These are phyloP conservation scores for Parasarocladium wereldwijsianum DNA, from an alignment of 2,329 filamentous ascomycete genomes.

Conservation along the genomic window DNA sequence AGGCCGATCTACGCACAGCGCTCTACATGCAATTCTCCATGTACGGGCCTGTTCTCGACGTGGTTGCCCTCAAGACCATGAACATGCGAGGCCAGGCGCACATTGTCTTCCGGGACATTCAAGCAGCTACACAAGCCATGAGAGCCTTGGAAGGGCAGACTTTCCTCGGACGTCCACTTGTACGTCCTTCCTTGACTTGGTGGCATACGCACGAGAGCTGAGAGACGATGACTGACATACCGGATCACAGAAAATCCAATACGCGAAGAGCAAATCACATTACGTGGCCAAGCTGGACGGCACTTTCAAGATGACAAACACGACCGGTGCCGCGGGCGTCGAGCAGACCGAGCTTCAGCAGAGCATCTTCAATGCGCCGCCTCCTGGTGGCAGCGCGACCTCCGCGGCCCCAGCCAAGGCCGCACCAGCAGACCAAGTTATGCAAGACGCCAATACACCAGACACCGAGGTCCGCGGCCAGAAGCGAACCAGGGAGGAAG, in stretches of 20 bases:
- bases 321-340: slow-evolving; percentile 35
- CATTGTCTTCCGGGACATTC: slow-evolving; percentile 75
- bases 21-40: slow-evolving; percentile 92
- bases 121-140: slow-evolving; percentile 91
- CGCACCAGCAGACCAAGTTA: slow-evolving; percentile 28
- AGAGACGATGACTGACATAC: neutral
- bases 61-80: slow-evolving; percentile 75
- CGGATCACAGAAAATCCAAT: slow-evolving; percentile 62
- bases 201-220: neutral
- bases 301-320: slow-evolving; percentile 59
- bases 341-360: slow-evolving; percentile 62
- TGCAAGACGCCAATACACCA: slow-evolving; percentile 32
- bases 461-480: slow-evolving; percentile 44
- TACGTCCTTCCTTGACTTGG: slow-evolving; percentile 20
- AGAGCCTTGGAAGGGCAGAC: slow-evolving; percentile 71
- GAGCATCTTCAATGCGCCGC: slow-evolving; percentile 62
- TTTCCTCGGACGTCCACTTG: slow-evolving; percentile 75
- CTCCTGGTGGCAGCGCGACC: slow-evolving; percentile 32
- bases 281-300: slow-evolving; percentile 84
- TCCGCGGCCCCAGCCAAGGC: slow-evolving; percentile 31
- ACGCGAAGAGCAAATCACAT: slow-evolving; percentile 80
- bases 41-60: slow-evolving; percentile 82
- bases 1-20: slow-evolving; percentile 70
- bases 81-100: slow-evolving; percentile 97
- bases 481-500: slow-evolving; percentile 60